Base-by-base conservation (phyloP, 2,329 filamentous ascomycete species). In the Saccharata proteae region DNA sequence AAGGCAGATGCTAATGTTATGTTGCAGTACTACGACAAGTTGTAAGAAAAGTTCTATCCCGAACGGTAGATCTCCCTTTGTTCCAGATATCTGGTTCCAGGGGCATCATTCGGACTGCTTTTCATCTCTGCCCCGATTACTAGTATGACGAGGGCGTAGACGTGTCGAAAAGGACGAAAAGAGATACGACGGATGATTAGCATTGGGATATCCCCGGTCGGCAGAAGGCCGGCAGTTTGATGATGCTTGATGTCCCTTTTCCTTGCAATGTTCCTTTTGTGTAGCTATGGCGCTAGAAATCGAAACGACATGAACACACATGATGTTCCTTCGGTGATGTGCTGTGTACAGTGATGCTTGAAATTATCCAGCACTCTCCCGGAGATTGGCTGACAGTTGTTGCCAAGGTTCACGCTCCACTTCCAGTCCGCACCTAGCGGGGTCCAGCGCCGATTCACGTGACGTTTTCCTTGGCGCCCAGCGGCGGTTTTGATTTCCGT, bases 1-100 rank as follows among this genome's bases (percentile, higher is more conserved):
- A 17, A 29, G n/a, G 16, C 16, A 14, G 19, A 56, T 67, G 57
- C 71, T 62, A 43, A 55, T 43, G 28, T 6, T 30, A 17, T 34
- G 45, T 45, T 51, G 50, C 55, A 93, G 82, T 93, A 93, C 80
- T 93, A 93, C 69, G 85, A 94, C 79, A 94, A 94, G 80, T 78
- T 94, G 71, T 94, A 93, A 63, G 65, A 52, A n/a, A 55, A 47
- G 54, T 58, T 52, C 50, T 58, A 44, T 47, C 48, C 48, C 49
- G 49, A 35, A 41, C 50, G 44, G 52, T 64, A 60, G 56, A 59
- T 54, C 57, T 59, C 47, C 48, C 57, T 55, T 28, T 47, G 37
- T 33, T 46, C 43, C 41, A 35, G 25, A 29, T 32, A 25, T 32
- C 19, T 26, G 22, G 32, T 39, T 41, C 47, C 41, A 47, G 46